These are phyloP conservation scores for Pleurozium schreberi DNA, from an alignment of 225 moss, liverwort and hornwort species.

Conservation along the genomic window DNA sequence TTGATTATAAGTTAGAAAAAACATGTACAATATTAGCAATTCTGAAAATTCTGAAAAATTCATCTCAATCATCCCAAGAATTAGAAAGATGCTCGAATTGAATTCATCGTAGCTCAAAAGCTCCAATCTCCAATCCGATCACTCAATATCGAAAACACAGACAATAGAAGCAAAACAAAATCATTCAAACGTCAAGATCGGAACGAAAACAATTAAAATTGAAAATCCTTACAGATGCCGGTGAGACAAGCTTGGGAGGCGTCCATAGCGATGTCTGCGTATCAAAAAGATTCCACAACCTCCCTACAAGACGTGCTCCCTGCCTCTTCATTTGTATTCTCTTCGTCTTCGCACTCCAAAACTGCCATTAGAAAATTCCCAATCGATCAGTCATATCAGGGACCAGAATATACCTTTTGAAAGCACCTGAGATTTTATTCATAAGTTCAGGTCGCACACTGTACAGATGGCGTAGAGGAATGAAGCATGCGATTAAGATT, in stretches of 20 bases:
- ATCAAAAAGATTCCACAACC: constrained; percentile 27
- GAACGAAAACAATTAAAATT: not conserved
- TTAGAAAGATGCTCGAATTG: not conserved
- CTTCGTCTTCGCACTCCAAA: not conserved
- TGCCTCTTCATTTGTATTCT: constrained; percentile 19
- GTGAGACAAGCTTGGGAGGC: not conserved
- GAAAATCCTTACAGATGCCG: not conserved
- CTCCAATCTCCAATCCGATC: not conserved
- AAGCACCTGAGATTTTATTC: constrained; percentile 15
- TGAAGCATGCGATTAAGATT: not conserved
- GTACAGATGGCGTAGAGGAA: constrained; percentile 5
- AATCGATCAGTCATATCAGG: not conserved
- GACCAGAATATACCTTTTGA: not conserved
- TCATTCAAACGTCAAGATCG: not conserved
- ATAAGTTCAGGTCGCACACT: constrained; percentile 6
- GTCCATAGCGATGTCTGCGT: constrained; percentile 3
- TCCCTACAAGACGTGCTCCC: constrained; percentile 11
- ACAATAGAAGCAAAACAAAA: not conserved
- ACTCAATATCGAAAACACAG: not conserved
- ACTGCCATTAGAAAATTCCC: not conserved
- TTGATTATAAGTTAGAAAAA: not conserved
- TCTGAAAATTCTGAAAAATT: not conserved
- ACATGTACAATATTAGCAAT: not conserved
- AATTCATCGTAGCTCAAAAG: not conserved
- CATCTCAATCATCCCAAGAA: not conserved